Evolutionary conservation across 164 flowering plant genomes (phyloP).

Genomic region (Dillenia suffruticosa): DNA sequence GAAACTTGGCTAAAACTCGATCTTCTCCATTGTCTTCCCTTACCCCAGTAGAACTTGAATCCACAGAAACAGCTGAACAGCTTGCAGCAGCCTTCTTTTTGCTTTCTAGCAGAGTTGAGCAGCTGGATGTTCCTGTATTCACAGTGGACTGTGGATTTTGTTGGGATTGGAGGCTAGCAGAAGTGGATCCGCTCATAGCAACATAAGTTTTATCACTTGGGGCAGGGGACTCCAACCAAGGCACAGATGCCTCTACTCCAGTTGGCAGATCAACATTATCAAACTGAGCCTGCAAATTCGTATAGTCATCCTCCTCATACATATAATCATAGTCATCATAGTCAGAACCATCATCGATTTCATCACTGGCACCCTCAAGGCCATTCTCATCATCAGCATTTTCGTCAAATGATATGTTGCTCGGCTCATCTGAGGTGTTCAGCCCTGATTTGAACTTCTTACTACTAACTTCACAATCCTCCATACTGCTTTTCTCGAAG

Average conservation of each 20-base stretch:
- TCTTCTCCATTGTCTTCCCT: conserved; percentile 12
- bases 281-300: conserved; percentile 39
- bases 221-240: conserved; percentile 34
- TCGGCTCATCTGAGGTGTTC: no score
- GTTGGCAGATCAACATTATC: conserved; percentile 57
- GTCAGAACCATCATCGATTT: conserved; percentile 3
- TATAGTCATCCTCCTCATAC: conserved; percentile 29
- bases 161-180: no score
- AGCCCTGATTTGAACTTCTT: no score
- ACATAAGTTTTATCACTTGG: conserved; percentile 9
- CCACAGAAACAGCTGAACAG: conserved; percentile 14
- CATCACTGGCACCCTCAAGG: conserved; percentile 8
- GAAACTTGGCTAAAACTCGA: conserved; percentile 18
- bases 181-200: conserved; percentile 8
- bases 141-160: no score
- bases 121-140: no score
- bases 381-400: conserved; percentile 15
- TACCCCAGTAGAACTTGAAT: conserved; percentile 10
- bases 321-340: conserved; percentile 12
- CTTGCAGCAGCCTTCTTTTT: conserved; percentile 6
- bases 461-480: no score
- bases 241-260: conserved; percentile 48
- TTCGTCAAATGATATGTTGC: conserved; percentile 2
- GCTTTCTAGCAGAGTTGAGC: no score
- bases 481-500: no score